These are phyloP conservation scores for Cardamine resedifolia DNA, from an alignment of 345 rosid genomes.

Conservation along the genomic window DNA sequence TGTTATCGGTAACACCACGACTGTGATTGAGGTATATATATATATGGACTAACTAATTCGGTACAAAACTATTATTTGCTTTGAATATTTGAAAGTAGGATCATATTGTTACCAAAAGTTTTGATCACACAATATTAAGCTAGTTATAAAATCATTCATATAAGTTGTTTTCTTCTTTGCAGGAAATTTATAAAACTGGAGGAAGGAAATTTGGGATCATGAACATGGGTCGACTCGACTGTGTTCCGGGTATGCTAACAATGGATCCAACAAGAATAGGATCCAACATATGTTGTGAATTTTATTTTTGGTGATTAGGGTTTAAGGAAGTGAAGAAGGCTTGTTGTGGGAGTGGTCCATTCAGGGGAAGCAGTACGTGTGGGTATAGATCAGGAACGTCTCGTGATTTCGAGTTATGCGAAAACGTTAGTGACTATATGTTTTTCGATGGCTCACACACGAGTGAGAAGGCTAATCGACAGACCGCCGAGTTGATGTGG, in stretches of 20 bases:
- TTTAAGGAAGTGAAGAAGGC: conserved; percentile 59
- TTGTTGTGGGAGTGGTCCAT: conserved; percentile 70
- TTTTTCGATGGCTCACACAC: conserved; percentile 47
- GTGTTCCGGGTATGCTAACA: conserved; percentile 55
- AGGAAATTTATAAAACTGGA: conserved; percentile 65
- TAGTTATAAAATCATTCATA: too few relatives aligned
- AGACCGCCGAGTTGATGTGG: conserved; percentile 48
- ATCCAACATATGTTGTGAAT: conserved; percentile 20
- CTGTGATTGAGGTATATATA: conserved; percentile 41
- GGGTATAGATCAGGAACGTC: conserved; percentile 34
- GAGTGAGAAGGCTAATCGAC: conserved; percentile 39
- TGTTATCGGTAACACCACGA: conserved; percentile 46
- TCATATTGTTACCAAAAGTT: neutral
- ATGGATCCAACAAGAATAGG: conserved; percentile 40
- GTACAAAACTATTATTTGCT: neutral
- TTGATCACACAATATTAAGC: too few relatives aligned
- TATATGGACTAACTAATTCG: neutral
- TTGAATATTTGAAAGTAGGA: neutral
- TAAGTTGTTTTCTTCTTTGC: conserved; percentile 2
- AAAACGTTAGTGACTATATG: conserved; percentile 37
- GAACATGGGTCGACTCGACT: conserved; percentile 60
- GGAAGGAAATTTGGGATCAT: conserved; percentile 70
- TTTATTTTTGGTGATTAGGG: conserved; percentile 39
- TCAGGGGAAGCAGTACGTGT: conserved; percentile 64
- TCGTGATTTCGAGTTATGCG: conserved; percentile 27